Base-by-base conservation (phyloP, 257 asterid species). In the Eucommia ulmoides region DNA sequence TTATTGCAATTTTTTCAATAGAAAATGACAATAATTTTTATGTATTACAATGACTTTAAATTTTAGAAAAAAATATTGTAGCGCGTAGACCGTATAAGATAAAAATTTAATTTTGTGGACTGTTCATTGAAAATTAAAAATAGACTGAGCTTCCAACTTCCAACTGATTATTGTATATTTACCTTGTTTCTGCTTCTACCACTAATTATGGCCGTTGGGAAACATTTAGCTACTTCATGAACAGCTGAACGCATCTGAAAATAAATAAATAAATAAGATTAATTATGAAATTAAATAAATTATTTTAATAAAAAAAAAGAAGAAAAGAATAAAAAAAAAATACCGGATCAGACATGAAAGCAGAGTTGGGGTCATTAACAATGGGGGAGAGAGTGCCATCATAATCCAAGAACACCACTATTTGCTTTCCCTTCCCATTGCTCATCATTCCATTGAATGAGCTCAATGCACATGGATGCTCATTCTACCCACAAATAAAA, bases 151-250 rank as follows among this genome's bases (percentile, higher is more conserved):
- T n/a, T n/a, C n/a, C n/a, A n/a, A n/a, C n/a, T n/a, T n/a, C n/a
- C n/a, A n/a, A n/a, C n/a, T n/a, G n/a, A n/a, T n/a, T n/a, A n/a
- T n/a, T n/a, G n/a, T n/a, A n/a, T 41, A 21, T 3, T 41, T 62
- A 86, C 97, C 97, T 81, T 87, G 24, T 74, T 70, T 22, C 97
- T 75, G 56, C 94, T 76, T 52, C 97, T 57, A 16, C 97, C 97
- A 53, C 85, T 87, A 53, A 87, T 79, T 45, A 87, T 78, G 22
- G 97, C 93, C 0, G 97, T 87, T 0, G 97, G 94, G 51, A 76
- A 87, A 24, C 35, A 67, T 54, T 23, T 81, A 0, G 94, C 91
- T 19, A 87, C 94, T 48, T 76, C 72, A 2, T 76, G 51, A 2
- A 87, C 65, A 8, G 93, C 93, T 5, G 62, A 60, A 19, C 97